Evolutionary conservation across 2,329 filamentous ascomycete species (phyloP).

Genomic region (Fusarium sp.): DNA sequence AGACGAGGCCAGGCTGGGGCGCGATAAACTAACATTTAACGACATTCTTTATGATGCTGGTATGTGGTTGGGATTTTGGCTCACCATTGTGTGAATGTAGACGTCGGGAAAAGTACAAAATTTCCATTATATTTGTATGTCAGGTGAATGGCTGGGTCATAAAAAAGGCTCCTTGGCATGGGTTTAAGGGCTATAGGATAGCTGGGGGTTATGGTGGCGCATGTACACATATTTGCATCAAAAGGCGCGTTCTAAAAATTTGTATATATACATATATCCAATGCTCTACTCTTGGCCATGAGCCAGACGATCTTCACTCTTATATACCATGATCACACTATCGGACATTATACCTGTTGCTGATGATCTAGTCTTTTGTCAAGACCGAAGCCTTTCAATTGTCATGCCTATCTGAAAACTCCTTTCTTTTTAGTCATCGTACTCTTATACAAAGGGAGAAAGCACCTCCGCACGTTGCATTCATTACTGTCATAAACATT

Average conservation of each 20-base stretch:
- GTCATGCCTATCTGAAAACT: background rate
- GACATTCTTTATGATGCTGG: slow-evolving; percentile 29
- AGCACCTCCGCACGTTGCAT: slow-evolving; percentile 31
- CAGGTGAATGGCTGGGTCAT: slow-evolving; percentile 23
- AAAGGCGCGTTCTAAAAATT: slow-evolving; percentile 42
- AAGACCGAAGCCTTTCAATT: background rate
- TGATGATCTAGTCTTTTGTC: background rate
- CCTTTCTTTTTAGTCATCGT: background rate
- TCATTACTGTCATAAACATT: slow-evolving; percentile 33
- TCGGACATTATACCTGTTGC: background rate
- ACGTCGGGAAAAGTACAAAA: slow-evolving; percentile 30
- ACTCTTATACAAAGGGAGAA: background rate
- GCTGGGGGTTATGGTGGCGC: slow-evolving; percentile 25
- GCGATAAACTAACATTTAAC: slow-evolving; percentile 31
- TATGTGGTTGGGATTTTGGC: slow-evolving; percentile 27
- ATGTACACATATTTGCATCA: slow-evolving; percentile 43
- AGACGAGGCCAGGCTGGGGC: slow-evolving; percentile 56
- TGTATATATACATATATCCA: slow-evolving; percentile 37
- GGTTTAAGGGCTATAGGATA: slow-evolving; percentile 24
- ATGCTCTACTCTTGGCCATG: slow-evolving; percentile 31
- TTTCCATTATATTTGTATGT: slow-evolving; percentile 36
- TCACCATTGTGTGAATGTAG: slow-evolving; percentile 42
- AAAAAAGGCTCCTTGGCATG: slow-evolving; percentile 16
- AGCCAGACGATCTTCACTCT: slow-evolving; percentile 48
- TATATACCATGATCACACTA: slow-evolving; percentile 33